Base-by-base conservation (phyloP, 768 basidiomycete genomes). In the Bullera alba region DNA sequence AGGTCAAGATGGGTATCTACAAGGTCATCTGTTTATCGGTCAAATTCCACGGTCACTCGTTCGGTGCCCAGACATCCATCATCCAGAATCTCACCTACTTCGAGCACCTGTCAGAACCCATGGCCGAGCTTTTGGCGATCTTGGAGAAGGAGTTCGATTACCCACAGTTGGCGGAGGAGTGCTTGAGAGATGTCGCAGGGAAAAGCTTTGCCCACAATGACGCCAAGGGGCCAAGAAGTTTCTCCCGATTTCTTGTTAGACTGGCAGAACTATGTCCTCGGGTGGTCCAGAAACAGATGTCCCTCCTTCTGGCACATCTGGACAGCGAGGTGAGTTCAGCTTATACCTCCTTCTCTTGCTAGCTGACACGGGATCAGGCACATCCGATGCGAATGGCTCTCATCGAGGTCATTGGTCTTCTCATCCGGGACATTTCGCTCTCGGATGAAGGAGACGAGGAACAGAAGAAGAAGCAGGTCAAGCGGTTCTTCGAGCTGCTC, bases 331-430 rank as follows among this genome's bases (percentile, higher is more conserved):
- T 87, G 61, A 6, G 75, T 54, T 22, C 35, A 26, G 23, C 25
- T 19, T 38, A 14, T 5, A 25, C 12, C 35, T 26, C 2, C 29
- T 14, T n/a, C 22, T 19, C 12, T 36, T 19, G 21, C 12, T 47
- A 12, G 29, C 36, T 30, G 10, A 30, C 41, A 46, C 30, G 45
- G 25, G 3, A 6, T 4, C 60, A 95, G 90, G 84, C 91, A 0
- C 95, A 97, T 67, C 87, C 91, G 0, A 91, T 99, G 83, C 88
- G 95, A 35, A 85, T 90, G 76, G 88, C 90, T 1, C 78, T 99
- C 49, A 81, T 99, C 44, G 93, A 97, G 68, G 80, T 92, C 50
- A 81, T 97, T 34, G 89, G 88, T 4, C 76, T 78, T 51, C 80
- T 97, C 54, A 89, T 97, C 65, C 77, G 78, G 37, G 87, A 96